Conservation (phyloP, 345 rosid species). For the Melaleuca quinquenervia region DNA sequence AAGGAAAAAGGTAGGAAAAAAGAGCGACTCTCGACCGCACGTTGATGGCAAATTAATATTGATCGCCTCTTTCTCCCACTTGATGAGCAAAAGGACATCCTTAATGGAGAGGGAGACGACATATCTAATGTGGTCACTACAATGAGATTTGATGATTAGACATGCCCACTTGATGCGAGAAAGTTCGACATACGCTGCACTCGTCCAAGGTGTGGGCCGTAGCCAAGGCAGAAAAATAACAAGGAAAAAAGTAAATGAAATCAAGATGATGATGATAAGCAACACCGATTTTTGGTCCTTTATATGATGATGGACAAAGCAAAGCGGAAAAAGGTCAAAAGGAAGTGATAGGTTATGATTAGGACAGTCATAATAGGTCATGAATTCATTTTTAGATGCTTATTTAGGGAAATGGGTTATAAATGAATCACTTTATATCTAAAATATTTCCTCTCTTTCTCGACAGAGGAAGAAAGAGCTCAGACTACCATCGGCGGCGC, state of each 20-base stretch:
- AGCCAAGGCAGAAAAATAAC: not conserved
- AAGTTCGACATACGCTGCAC: not conserved
- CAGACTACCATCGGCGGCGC: not conserved
- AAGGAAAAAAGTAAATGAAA: not conserved
- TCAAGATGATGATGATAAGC: too few relatives aligned
- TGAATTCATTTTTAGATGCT: not conserved
- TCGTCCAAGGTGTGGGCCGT: not conserved
- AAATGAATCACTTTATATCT: not conserved
- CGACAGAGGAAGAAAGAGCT: not conserved
- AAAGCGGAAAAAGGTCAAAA: too few relatives aligned
- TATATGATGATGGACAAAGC: not conserved
- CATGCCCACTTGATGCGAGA: not conserved
- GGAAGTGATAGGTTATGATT: too few relatives aligned
- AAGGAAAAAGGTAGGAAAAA: not conserved
- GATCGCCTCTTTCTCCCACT: not conserved
- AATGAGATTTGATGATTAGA: not conserved
- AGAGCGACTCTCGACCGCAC: not conserved
- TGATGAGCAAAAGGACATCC: not conserved
- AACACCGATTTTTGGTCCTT: not conserved
- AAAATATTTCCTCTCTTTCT: not conserved
- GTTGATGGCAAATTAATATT: not conserved
- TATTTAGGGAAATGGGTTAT: not conserved
- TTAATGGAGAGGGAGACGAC: not conserved
- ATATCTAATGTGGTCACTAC: not conserved
- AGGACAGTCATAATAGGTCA: not conserved